Base-by-base conservation (phyloP, 805 yeast genomes). In the Candida tammaniensis region DNA sequence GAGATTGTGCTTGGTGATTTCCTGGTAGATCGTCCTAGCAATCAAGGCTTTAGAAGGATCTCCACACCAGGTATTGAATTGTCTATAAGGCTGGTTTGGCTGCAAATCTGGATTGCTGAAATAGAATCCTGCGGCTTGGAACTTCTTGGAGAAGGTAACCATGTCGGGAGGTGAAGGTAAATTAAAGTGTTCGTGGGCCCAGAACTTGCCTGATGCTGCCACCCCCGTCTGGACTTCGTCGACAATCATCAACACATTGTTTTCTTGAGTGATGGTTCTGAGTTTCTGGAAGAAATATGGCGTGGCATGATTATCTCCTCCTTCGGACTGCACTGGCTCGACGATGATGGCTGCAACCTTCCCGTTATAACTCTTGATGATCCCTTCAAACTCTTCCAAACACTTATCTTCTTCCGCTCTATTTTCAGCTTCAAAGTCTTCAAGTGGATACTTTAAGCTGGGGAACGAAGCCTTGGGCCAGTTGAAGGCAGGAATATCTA, bases 31-130 rank as follows among this genome's bases (percentile, higher is more conserved):
- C 39, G 79, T 63, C 45, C 72, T 72, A 24, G 85, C 84, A 48
- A 80, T 66, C 35, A 80, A 61, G 54, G 81, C 80, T 61, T 76
- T 76, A 11, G 84, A 73, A 42, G 86, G 83, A 55, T 80, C 86
- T 47, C 86, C 86, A 57, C 85, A 80, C 86, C 86, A 80, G 40
- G 86, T 80, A 70, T 80, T 80, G 65, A 80, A 80, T 53, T 80
- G 86, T 61, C 86, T 71, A 61, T 74, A 80, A 17, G 85, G 73
- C 47, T 68, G 68, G 44, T 70, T 70, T 31, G 85, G 84, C 42
- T 75, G 72, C 51, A 80, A 69, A 12, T 67, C 67, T 10, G 73
- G 72, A 57, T 79, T 78, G 42, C 69, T 69, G 68, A 75, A 80
- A 62, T 70, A 80, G 62, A 77, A 80, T 27, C 86, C 86, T 3